A percentile compares a stretch with the other conserved stretches of the same genome.
phyloP scores from a whole-genome alignment of 2,329 filamentous ascomycete genomes.

The Alternaria burnsii region DNA sequence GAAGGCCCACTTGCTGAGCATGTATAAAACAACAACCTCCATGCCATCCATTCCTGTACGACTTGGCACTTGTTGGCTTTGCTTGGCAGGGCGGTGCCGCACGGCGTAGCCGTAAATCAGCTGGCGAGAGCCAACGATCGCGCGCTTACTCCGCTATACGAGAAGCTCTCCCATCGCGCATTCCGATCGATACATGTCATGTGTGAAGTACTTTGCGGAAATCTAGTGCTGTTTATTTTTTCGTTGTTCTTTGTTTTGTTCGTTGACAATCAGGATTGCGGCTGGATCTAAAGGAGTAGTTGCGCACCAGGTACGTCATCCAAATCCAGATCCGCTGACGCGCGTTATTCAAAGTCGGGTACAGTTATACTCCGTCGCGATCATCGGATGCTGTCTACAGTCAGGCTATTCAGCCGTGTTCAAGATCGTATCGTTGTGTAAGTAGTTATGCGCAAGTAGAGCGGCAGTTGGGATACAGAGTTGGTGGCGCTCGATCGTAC shows the following conservation, averaged over 20 bases:
- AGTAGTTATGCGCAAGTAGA: neutral
- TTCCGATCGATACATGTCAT: neutral
- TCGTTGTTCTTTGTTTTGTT: neutral
- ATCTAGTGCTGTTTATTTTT: neutral
- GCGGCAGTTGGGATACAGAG: neutral
- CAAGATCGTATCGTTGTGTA: neutral
- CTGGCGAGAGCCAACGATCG: neutral
- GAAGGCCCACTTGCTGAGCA: neutral
- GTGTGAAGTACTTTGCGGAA: neutral
- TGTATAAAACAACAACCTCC: neutral
- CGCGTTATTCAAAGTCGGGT: neutral
- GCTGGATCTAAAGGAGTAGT: neutral
- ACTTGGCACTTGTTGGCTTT: neutral
- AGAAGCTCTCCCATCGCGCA: neutral
- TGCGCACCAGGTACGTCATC: neutral
- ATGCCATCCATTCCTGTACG: neutral
- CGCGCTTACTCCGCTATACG: neutral
- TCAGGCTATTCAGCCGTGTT: neutral
- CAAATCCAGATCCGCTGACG: neutral
- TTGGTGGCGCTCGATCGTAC: neutral
- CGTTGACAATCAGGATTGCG: neutral
- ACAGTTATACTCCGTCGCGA: neutral
- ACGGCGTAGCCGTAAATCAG: neutral
- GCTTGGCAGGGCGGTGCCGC: neutral
- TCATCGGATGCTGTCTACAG: neutral